Conservation (phyloP, 257 asterid genomes). For the Paulownia fortunei region DNA sequence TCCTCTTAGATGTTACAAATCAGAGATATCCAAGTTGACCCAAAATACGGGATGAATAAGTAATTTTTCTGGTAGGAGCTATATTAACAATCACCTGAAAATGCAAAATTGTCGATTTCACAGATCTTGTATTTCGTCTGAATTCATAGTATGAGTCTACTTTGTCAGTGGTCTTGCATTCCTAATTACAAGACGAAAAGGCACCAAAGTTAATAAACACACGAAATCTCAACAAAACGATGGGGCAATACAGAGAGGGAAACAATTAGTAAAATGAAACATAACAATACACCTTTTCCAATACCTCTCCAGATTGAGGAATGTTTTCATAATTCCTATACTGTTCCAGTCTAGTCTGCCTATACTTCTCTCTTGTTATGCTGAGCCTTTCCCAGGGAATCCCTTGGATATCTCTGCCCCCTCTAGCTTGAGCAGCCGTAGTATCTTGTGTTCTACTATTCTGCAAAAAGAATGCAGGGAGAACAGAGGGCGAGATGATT, state of each 20-base stretch:
- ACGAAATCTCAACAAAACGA: background rate
- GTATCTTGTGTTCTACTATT: conserved; percentile 60
- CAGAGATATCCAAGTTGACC: background rate
- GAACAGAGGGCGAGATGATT: background rate
- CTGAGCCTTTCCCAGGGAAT: conserved; percentile 84
- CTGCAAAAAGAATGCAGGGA: conserved; percentile 31
- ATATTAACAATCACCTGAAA: conserved; percentile 56
- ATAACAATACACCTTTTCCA: conserved; percentile 52
- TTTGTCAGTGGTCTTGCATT: conserved; percentile 60
- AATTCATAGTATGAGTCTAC: conserved; percentile 56
- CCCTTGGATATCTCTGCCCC: conserved; percentile 80
- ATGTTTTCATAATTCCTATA: conserved; percentile 71
- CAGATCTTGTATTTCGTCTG: conserved; percentile 75
- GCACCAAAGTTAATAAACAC: background rate
- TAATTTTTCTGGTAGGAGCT: background rate
- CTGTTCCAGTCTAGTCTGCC: conserved; percentile 70
- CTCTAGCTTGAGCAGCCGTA: conserved; percentile 74
- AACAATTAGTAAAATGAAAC: background rate
- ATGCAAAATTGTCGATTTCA: conserved; percentile 74
- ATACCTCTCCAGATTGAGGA: conserved; percentile 61
- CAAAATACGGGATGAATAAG: background rate
- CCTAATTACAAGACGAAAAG: conserved; percentile 41
- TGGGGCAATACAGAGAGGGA: background rate
- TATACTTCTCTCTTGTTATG: conserved; percentile 66
- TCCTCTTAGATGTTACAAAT: background rate